A percentile compares a stretch with the other conserved stretches of the same genome.
Evolutionary conservation across 441 rosid genomes (phyloP).

Genomic region (Populus tomentosa): DNA sequence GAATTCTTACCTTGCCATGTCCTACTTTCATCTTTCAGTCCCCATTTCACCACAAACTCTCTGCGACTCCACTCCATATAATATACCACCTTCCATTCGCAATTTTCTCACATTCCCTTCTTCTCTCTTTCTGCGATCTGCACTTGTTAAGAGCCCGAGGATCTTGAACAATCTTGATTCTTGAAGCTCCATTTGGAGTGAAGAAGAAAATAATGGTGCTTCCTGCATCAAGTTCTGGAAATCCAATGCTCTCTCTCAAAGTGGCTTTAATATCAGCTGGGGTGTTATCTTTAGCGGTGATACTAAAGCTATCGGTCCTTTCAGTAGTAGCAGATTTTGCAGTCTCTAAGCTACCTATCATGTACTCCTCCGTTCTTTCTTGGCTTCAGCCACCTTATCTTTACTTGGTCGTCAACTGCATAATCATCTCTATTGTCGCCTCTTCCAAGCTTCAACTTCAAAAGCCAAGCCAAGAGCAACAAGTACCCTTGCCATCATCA

Average conservation of each 20-base stretch:
- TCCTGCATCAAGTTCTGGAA: constrained; percentile 15
- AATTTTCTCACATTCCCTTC: not conserved
- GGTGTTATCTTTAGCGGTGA: constrained; percentile 38
- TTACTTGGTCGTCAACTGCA: constrained; percentile 55
- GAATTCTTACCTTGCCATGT: not conserved
- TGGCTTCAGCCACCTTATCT: constrained; percentile 79
- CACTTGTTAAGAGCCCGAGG: not conserved
- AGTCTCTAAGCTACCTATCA: constrained; percentile 33
- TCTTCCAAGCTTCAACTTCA: constrained; percentile 51
- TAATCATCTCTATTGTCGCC: constrained; percentile 61
- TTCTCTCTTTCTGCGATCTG: not conserved
- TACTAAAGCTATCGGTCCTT: constrained; percentile 30
- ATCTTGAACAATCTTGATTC: not conserved
- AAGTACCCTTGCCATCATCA: not conserved
- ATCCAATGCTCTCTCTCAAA: constrained; percentile 29
- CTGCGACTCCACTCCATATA: not conserved
- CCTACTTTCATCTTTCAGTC: constrained; percentile 7
- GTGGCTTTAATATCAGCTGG: constrained; percentile 49
- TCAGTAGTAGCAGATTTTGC: constrained; percentile 39
- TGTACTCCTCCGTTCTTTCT: constrained; percentile 38
- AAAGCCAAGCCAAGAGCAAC: constrained; percentile 22
- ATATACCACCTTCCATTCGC: not conserved
- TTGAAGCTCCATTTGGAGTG: not conserved
- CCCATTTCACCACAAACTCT: not conserved
- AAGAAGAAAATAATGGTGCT: constrained; percentile 33